Conservation (phyloP, 257 asterid species). For the Nicotiana otophora region DNA sequence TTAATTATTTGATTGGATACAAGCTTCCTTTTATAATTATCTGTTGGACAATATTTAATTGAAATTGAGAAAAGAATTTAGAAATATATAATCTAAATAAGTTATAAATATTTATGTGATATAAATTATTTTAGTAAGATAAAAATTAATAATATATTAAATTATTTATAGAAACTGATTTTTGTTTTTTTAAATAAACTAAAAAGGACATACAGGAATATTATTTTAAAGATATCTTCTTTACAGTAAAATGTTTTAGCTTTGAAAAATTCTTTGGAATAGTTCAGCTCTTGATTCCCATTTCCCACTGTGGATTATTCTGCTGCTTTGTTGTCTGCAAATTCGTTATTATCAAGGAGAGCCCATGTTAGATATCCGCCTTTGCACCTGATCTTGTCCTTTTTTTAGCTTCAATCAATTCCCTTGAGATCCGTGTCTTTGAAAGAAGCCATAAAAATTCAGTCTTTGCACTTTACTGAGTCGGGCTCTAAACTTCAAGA, state of each 20-base stretch:
- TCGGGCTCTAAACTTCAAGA: not conserved
- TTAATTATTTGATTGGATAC: no score
- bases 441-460: not conserved
- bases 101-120: no score
- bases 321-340: not conserved
- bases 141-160: no score
- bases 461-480: not conserved
- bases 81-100: no score
- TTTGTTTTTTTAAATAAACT: no score
- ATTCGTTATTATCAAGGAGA: not conserved
- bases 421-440: conserved; percentile 41
- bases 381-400: conserved; percentile 48
- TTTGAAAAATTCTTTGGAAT: not conserved
- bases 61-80: no score
- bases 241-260: not conserved
- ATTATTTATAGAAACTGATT: no score
- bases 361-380: conserved; percentile 21
- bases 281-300: not conserved
- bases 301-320: not conserved
- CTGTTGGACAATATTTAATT: no score
- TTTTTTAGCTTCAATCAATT: not conserved
- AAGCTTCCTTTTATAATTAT: no score
- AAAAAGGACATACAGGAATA: no score
- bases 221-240: not conserved
- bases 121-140: no score